Evolutionary conservation across 2,329 filamentous ascomycete genomes (phyloP).

Genomic region (Fusarium chuoi): DNA sequence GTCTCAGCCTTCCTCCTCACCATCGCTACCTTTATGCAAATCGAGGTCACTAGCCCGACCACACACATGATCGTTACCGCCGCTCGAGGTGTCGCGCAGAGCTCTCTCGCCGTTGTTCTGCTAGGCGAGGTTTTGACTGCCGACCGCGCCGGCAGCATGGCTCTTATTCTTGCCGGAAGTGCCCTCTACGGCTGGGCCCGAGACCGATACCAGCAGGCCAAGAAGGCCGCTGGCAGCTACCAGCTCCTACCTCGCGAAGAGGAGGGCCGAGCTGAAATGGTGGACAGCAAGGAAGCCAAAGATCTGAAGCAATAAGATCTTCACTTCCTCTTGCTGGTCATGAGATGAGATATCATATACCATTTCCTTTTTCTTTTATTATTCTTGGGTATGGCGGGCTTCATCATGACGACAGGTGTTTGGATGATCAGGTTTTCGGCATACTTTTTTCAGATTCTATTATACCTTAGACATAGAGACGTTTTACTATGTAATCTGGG

Average conservation of each 20-base stretch:
- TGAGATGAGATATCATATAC: constrained; percentile 8
- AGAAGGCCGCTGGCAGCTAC: constrained; percentile 41
- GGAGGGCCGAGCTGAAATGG: constrained; percentile 26
- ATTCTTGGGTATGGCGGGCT: constrained; percentile 25
- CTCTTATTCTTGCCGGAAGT: constrained; percentile 40
- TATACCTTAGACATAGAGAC: constrained; percentile 34
- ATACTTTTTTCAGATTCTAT: constrained; percentile 23
- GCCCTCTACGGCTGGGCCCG: constrained; percentile 42
- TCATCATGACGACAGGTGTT: constrained; percentile 32
- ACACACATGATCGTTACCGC: constrained; percentile 45
- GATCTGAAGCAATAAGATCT: constrained; percentile 19
- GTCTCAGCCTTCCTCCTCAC: constrained; percentile 43
- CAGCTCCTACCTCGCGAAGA: constrained; percentile 37
- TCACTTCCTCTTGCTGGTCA: background rate
- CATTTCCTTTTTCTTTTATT: constrained; percentile 19
- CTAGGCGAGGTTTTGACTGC: constrained; percentile 40
- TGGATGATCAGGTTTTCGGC: constrained; percentile 18
- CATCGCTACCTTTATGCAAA: constrained; percentile 44
- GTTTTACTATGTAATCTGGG: constrained; percentile 31
- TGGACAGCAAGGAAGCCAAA: constrained; percentile 32
- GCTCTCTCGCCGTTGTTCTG: constrained; percentile 41
- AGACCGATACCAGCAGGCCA: constrained; percentile 40
- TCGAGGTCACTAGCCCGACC: constrained; percentile 43
- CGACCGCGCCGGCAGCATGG: constrained; percentile 43
- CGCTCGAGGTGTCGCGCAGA: constrained; percentile 42